Evolutionary conservation across 805 yeast genomes (phyloP).

Genomic region (Zygosaccharomyces siamensis): DNA sequence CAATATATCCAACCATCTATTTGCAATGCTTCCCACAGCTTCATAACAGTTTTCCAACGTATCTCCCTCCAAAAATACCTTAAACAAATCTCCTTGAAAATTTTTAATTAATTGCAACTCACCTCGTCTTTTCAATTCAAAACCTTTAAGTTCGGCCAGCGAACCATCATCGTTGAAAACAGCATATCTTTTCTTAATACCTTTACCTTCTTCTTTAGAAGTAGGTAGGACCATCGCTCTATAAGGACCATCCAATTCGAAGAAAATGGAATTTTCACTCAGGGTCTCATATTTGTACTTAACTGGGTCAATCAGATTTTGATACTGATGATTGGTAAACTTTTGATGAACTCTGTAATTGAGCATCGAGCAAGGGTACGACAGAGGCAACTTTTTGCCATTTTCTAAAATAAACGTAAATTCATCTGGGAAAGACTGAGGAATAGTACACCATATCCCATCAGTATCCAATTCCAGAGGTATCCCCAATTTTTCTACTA

Average conservation of each 20-base stretch:
- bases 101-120: slow-evolving; percentile 89
- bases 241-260: slow-evolving; percentile 98
- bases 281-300: slow-evolving; percentile 65
- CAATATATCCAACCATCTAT: slow-evolving; percentile 91
- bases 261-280: slow-evolving; percentile 91
- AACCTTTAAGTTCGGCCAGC: slow-evolving; percentile 92
- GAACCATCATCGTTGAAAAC: slow-evolving; percentile 94
- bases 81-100: slow-evolving; percentile 92
- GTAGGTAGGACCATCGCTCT: slow-evolving; percentile 97
- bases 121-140: slow-evolving; percentile 94
- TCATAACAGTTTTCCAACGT: slow-evolving; percentile 74
- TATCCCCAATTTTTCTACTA: slow-evolving; percentile 90
- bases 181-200: slow-evolving; percentile 92
- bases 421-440: slow-evolving; percentile 89
- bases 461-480: slow-evolving; percentile 97
- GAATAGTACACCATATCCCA: slow-evolving; percentile 99
- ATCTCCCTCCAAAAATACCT: slow-evolving; percentile 81
- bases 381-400: slow-evolving; percentile 72
- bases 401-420: slow-evolving; percentile 62
- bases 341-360: slow-evolving; percentile 86
- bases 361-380: slow-evolving; percentile 95
- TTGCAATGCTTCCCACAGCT: slow-evolving; percentile 89
- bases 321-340: slow-evolving; percentile 94
- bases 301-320: slow-evolving; percentile 69
- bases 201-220: slow-evolving; percentile 95